phyloP scores from a whole-genome alignment of 2,329 filamentous ascomycete species.

The Xylaria sp. region DNA sequence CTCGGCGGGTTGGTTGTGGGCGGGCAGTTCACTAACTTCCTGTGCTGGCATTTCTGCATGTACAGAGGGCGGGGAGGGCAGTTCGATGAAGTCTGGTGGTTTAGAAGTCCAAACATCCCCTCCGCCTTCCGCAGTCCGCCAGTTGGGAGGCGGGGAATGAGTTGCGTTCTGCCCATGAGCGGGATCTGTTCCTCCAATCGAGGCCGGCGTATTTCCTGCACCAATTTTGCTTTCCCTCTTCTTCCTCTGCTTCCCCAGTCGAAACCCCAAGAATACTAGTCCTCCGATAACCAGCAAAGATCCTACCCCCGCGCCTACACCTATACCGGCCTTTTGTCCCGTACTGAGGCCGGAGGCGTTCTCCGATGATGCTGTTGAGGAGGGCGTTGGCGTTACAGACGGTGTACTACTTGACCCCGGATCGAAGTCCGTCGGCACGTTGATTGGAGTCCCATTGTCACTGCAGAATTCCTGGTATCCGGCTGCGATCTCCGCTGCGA shows the following conservation, averaged over 20 bases:
- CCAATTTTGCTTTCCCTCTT: not conserved
- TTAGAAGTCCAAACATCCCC: constrained; percentile 11
- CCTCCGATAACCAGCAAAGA: constrained; percentile 28
- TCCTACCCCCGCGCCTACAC: constrained; percentile 45
- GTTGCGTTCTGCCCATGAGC: not conserved
- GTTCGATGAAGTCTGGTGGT: not conserved
- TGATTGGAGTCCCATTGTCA: constrained; percentile 11
- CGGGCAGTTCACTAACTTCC: constrained; percentile 8
- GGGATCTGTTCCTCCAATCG: not conserved
- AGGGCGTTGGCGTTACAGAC: not conserved
- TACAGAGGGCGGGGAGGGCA: not conserved
- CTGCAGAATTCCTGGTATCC: constrained; percentile 24
- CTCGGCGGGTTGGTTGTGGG: constrained; percentile 4
- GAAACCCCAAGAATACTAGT: constrained; percentile 20
- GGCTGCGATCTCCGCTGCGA: constrained; percentile 15
- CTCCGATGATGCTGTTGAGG: not conserved
- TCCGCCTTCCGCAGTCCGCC: not conserved
- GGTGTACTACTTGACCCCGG: not conserved
- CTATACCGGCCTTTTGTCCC: constrained; percentile 38
- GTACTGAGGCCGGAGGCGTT: constrained; percentile 14
- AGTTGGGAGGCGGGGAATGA: not conserved
- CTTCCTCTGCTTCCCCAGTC: constrained; percentile 14
- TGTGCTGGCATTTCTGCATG: not conserved
- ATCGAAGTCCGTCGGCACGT: not conserved
- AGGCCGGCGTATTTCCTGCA: not conserved